Percentiles rank a stretch among this genome's conserved stretches.
Conservation (phyloP, 108 stramenopile genomes). For the Pelagomonas calceolata region DNA sequence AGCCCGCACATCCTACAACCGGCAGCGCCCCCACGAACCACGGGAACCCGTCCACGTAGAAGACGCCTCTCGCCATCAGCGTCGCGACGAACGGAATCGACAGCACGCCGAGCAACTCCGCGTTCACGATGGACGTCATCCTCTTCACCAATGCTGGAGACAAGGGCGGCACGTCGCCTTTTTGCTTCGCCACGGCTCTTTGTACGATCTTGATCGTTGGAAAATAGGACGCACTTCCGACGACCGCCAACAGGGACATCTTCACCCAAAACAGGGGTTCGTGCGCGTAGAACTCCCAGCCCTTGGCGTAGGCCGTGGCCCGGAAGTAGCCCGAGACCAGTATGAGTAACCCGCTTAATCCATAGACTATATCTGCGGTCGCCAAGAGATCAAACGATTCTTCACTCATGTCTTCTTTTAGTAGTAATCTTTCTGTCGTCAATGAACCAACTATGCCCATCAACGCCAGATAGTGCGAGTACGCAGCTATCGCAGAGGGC, state of each 20-base stretch:
- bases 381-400: conserved; percentile 48
- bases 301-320: conserved; percentile 50
- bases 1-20: conserved; percentile 28
- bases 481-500: conserved; percentile 52
- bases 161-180: conserved; percentile 19
- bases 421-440: conserved; percentile 48
- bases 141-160: conserved; percentile 30
- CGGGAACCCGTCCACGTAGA: conserved; percentile 29
- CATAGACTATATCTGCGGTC: conserved; percentile 42
- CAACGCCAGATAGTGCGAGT: conserved; percentile 54
- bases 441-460: conserved; percentile 42
- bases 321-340: conserved; percentile 51
- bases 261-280: conserved; percentile 75
- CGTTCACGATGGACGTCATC: conserved; percentile 38
- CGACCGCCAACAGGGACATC: conserved; percentile 47
- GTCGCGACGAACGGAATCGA: conserved; percentile 45
- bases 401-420: conserved; percentile 45
- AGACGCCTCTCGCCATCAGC: conserved; percentile 49
- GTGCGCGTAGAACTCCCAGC: conserved; percentile 58
- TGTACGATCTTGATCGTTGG: conserved; percentile 44
- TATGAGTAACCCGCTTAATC: conserved; percentile 37
- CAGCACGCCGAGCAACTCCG: conserved; percentile 36
- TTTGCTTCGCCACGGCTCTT: conserved; percentile 32
- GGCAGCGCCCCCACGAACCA: conserved; percentile 44
- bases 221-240: conserved; percentile 46